Base-by-base conservation (phyloP, 2,329 filamentous ascomycete genomes). In the Colletotrichum somersetense region DNA sequence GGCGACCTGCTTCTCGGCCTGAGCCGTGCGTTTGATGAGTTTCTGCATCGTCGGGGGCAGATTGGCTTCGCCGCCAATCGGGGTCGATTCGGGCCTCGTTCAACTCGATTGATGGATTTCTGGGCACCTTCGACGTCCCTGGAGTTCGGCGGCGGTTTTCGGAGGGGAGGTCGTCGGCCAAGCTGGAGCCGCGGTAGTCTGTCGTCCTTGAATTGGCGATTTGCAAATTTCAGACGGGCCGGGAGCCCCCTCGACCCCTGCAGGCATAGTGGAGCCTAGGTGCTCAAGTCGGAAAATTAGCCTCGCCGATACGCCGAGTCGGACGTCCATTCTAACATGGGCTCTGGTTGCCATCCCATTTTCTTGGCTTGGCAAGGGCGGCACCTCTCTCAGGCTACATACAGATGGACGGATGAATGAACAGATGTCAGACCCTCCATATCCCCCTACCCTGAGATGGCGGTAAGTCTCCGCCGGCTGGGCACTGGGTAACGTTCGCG, bases 1-100 rank as follows among this genome's bases (percentile, higher is more conserved):
- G 71, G 82, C 80, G 67, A 86, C 89, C 83, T 92, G 90, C 80
- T 89, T 89, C 82, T 92, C 87, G 75, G 91, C 91, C 80, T 91
- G 86, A 67, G 87, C 84, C 66, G 91, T 90, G 76, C 91, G 89
- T 77, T 89, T 89, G 74, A 91, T 85, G 74, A 94, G 85, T 82
- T 91, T 93, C 83, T 94, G 90, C 92, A 94, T 94, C 74, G 75
- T 82, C 40, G 69, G 58, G 18, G 44, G 56, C 50, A 35, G 59
- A 56, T 56, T 50, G 44, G 33, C 38, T 14, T 50, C 23, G 48
- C 65, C 58, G 59, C 59, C 66, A 61, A 66, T 68, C 44, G 61
- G 56, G 20, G 52, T 62, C 46, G 30, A 30, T 40, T 55, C 46
- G 33, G 46, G n/a, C 58, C 56, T 40, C 42, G 40, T 58, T 46